Percentiles rank a stretch among this genome's conserved stretches.
These are phyloP conservation scores for Heterobasidion irregulare DNA, from an alignment of 1,284 basidiomycete genomes.

Conservation along the genomic window DNA sequence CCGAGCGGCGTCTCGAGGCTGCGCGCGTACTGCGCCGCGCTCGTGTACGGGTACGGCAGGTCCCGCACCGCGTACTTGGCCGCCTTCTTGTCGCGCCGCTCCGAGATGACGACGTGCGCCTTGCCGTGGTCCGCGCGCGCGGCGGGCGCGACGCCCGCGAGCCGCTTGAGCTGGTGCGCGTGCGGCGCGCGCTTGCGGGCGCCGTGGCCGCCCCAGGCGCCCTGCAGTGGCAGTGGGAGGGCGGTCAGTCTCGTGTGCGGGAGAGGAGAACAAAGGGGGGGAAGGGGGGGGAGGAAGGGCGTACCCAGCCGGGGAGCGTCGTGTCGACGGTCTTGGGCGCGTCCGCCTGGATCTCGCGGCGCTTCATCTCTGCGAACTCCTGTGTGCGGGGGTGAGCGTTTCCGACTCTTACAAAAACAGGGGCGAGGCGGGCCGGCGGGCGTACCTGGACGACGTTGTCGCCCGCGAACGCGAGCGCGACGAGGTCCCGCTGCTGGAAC, in stretches of 20 bases:
- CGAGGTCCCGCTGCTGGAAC: slow-evolving; percentile 83
- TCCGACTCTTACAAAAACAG: not conserved
- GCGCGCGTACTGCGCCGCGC: slow-evolving; percentile 50
- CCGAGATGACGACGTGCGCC: slow-evolving; percentile 88
- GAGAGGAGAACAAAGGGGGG: not conserved
- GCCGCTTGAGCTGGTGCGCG: slow-evolving; percentile 66
- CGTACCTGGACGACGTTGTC: slow-evolving; percentile 87
- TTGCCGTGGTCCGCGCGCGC: slow-evolving; percentile 81
- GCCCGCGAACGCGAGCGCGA: slow-evolving; percentile 91
- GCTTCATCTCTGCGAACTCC: slow-evolving; percentile 85
- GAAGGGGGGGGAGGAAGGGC: slow-evolving; percentile 16
- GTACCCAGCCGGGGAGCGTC: slow-evolving; percentile 91
- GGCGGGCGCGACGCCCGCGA: slow-evolving; percentile 72
- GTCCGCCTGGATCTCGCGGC: slow-evolving; percentile 71
- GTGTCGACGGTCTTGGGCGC: slow-evolving; percentile 83
- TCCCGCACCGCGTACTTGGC: slow-evolving; percentile 84
- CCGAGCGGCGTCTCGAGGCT: slow-evolving; percentile 49
- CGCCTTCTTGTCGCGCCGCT: slow-evolving; percentile 91
- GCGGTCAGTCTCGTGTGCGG: not conserved
- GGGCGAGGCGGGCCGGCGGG: not conserved
- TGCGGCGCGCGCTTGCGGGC: slow-evolving; percentile 48
- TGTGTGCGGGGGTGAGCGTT: slow-evolving; percentile 19
- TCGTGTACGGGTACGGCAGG: slow-evolving; percentile 84
- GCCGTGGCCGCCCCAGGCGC: slow-evolving; percentile 86
- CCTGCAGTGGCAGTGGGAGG: slow-evolving; percentile 36